These are phyloP conservation scores for Filobasidium wieringae DNA, from an alignment of 768 basidiomycete genomes.

Conservation along the genomic window DNA sequence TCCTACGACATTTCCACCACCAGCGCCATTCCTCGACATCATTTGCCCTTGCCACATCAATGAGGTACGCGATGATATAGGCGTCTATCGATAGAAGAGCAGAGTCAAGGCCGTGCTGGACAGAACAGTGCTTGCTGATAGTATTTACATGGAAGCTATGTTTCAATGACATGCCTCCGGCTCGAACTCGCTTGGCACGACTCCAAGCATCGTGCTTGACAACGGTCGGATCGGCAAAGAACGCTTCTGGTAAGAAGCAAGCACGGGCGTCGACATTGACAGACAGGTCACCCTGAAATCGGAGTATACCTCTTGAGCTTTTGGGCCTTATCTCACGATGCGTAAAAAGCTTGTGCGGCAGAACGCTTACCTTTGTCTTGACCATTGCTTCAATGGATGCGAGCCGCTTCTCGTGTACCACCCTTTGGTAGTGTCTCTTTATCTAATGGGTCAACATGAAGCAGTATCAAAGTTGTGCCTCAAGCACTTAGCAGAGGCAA, in stretches of 20 bases:
- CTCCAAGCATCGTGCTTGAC: conserved; percentile 23
- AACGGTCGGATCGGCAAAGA: conserved; percentile 23
- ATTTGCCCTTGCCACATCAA: conserved; percentile 35
- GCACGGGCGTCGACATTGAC: conserved; percentile 34
- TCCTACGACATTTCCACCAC: conserved; percentile 49
- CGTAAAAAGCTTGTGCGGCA: neutral
- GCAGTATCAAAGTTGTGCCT: neutral
- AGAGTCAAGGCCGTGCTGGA: neutral
- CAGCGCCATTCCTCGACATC: conserved; percentile 31
- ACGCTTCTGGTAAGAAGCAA: conserved; percentile 25
- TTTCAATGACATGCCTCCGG: conserved; percentile 35
- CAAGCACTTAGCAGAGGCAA: neutral
- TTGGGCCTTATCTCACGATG: neutral
- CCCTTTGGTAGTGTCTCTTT: conserved; percentile 25
- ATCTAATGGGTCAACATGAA: conserved; percentile 15
- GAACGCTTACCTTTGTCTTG: conserved; percentile 28
- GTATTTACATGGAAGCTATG: conserved; percentile 36
- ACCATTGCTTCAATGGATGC: conserved; percentile 32
- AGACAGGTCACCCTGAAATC: conserved; percentile 20
- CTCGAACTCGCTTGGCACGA: conserved; percentile 20
- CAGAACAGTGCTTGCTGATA: neutral
- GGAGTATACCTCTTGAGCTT: neutral
- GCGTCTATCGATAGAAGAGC: conserved; percentile 25
- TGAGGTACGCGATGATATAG: conserved; percentile 30
- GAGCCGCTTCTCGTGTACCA: conserved; percentile 28